Base-by-base conservation (phyloP, 2,329 filamentous ascomycete species). In the Calycina herbarum region DNA sequence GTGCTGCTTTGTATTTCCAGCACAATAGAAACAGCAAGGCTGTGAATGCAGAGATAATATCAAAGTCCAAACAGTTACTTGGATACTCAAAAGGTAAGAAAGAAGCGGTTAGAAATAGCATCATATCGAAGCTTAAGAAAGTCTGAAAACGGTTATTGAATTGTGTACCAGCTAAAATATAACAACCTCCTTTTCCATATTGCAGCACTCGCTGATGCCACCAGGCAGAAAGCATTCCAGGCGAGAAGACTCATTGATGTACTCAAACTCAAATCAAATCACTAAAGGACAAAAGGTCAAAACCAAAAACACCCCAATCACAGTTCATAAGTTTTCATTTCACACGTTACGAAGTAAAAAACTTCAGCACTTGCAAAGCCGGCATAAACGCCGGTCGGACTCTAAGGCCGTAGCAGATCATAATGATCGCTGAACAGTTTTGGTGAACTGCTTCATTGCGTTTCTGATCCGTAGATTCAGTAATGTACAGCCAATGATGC, bases 401-500 rank as follows among this genome's bases (percentile, higher is more conserved):
- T 89, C 86, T 89, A 79, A 87, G 86, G 87, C 87, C 87, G 87
- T 79, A 81, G 85, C 86, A 85, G 80, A 82, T 84, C 83, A 82
- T 81, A 79, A 73, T 73, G 75, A 65, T 76, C 81, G 82, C 81
- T 77, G 77, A 79, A 77, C 76, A 82, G 77, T 77, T 69, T 63
- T 78, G 77, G 79, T 77, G 75, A 77, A 79, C 74, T 78, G 78
- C 76, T 80, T 81, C 75, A 82, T 75, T 76, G 67, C 68, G 57
- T 70, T 70, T 69, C 71, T 71, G 71, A 71, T 75, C 72, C 71
- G 67, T 72, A 69, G 72, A 73, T 72, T 58, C 70, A 73, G 68
- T 71, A 73, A 72, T 71, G 59, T 73, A 75, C 73, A 75, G 67
- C 65, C 69, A 72, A 70, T 68, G 61, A 67, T 68, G 64, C 66